Conservation (phyloP, 495 filamentous ascomycete species). For the Ramalina intermedia region DNA sequence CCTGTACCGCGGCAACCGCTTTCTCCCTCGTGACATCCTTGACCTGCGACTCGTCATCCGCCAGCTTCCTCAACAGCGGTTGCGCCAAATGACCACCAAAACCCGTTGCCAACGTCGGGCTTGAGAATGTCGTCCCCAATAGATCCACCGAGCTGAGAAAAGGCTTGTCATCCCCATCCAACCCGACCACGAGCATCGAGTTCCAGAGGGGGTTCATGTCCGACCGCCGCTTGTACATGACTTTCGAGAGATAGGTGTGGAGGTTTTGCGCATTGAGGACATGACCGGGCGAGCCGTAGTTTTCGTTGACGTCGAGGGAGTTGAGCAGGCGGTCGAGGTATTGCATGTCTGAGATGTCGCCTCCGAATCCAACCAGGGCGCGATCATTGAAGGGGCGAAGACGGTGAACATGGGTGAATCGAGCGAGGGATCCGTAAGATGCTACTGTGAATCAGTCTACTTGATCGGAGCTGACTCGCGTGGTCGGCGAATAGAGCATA, state of each 20-base stretch:
- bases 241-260: conserved; percentile 87
- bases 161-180: conserved; percentile 64
- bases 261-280: conserved; percentile 76
- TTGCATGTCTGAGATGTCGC: conserved; percentile 98
- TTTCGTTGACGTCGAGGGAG: conserved; percentile 75
- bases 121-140: conserved; percentile 78
- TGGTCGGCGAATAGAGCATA: not conserved
- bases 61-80: conserved; percentile 70
- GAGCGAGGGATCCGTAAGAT: conserved; percentile 92
- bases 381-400: conserved; percentile 64
- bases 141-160: conserved; percentile 86
- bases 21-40: conserved; percentile 54
- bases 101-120: conserved; percentile 79
- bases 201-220: conserved; percentile 99
- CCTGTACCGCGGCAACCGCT: conserved; percentile 64
- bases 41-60: conserved; percentile 65
- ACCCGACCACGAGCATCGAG: conserved; percentile 73
- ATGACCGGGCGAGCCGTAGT: conserved; percentile 46
- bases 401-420: conserved; percentile 86
- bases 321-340: conserved; percentile 81
- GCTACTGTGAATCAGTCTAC: conserved; percentile 32
- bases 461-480: too few species aligned
- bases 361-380: conserved; percentile 73
- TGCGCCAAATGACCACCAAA: conserved; percentile 88
- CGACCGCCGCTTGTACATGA: conserved; percentile 84